Evolutionary conservation across 2,329 filamentous ascomycete genomes (phyloP).

Genomic region (Apiospora kogelbergensis): DNA sequence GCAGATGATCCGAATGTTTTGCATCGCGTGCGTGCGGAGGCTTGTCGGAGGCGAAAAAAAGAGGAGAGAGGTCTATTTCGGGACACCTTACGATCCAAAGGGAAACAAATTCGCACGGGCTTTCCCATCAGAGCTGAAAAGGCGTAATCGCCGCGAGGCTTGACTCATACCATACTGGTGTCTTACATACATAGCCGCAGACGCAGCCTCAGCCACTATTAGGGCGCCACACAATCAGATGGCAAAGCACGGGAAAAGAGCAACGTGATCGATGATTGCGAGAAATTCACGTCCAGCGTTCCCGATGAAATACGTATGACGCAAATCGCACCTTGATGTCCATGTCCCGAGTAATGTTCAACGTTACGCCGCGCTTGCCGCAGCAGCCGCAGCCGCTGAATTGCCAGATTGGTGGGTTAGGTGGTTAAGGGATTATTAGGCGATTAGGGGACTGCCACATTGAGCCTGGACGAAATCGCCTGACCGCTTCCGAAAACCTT

Average conservation of each 20-base stretch:
- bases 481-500: background rate
- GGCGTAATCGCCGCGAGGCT: background rate
- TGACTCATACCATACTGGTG: background rate
- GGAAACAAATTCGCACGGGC: background rate
- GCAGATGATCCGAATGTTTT: background rate
- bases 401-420: background rate
- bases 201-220: background rate
- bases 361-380: background rate
- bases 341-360: background rate
- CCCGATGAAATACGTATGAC: background rate
- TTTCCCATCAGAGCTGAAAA: background rate
- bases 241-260: background rate
- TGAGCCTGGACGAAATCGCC: background rate
- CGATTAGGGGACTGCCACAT: too few species aligned
- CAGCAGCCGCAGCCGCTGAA: background rate
- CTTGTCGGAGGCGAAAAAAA: background rate
- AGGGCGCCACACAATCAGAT: background rate
- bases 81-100: background rate
- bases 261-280: background rate
- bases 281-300: background rate
- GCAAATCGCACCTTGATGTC: background rate
- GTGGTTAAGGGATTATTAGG: too few species aligned
- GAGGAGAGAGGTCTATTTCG: background rate
- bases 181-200: conserved; percentile 1
- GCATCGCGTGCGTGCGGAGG: background rate